Percentiles rank a stretch among this genome's conserved stretches.
phyloP scores from a whole-genome alignment of 163 green algal species.

The Scenedesmus sp. region DNA sequence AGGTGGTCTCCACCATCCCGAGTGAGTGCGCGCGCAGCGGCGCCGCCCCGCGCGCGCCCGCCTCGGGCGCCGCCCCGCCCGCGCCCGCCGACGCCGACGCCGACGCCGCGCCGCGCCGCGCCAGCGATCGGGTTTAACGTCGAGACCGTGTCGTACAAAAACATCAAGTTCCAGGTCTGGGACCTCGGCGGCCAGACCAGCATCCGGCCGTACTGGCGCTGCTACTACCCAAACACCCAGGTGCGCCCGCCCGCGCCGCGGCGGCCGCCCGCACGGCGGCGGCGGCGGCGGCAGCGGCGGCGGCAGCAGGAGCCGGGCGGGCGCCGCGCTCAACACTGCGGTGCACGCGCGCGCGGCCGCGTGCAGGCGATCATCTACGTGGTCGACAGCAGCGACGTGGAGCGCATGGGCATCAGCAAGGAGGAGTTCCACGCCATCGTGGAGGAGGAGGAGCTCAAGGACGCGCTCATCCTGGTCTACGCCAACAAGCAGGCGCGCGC shows the following conservation, averaged over 20 bases:
- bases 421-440: constrained; percentile 98
- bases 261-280: no score
- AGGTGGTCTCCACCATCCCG: constrained; percentile 98
- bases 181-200: constrained; percentile 94
- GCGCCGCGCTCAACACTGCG: not conserved
- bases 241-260: constrained; percentile 34
- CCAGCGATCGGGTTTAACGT: constrained; percentile 99
- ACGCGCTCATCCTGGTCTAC: constrained; percentile 96
- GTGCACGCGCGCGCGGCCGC: no score
- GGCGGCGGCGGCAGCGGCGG: no score
- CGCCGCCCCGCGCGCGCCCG: not conserved
- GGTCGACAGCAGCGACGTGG: constrained; percentile 96
- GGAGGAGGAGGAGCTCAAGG: constrained; percentile 97
- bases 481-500: constrained; percentile 96
- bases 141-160: constrained; percentile 99
- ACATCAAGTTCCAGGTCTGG: constrained; percentile 99
- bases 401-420: constrained; percentile 88
- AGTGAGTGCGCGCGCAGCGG: constrained; percentile 70
- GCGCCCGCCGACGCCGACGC: no score
- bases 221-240: constrained; percentile 99
- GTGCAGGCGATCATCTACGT: constrained; percentile 91
- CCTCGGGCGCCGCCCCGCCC: not conserved
- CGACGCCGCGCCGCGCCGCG: no score
- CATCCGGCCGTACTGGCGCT: constrained; percentile 99
- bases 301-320: no score